These are phyloP conservation scores for Ogataea pilisensis DNA, from an alignment of 805 yeast species.

Conservation along the genomic window DNA sequence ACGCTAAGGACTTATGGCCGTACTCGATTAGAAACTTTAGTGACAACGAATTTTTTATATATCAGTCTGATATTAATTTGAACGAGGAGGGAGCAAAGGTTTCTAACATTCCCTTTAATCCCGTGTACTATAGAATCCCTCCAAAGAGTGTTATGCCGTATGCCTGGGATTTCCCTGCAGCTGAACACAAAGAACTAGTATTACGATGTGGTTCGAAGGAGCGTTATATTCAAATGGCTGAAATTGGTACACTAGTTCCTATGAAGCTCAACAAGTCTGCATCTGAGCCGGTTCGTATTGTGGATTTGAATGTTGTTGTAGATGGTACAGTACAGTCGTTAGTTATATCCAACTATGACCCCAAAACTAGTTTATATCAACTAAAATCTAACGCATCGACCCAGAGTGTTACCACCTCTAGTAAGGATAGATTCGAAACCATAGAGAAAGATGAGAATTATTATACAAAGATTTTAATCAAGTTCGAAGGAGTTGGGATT, in stretches of 20 bases:
- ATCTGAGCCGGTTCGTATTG: slow-evolving; percentile 42
- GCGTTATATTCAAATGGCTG: slow-evolving; percentile 80
- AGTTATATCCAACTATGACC: slow-evolving; percentile 78
- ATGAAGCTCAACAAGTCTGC: slow-evolving; percentile 61
- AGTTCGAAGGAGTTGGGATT: slow-evolving; percentile 81
- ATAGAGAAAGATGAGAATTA: slow-evolving; percentile 50
- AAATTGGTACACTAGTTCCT: slow-evolving; percentile 87
- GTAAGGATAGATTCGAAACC: slow-evolving; percentile 49
- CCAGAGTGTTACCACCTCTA: slow-evolving; percentile 23
- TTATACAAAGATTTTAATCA: slow-evolving; percentile 49
- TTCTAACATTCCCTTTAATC: slow-evolving; percentile 59
- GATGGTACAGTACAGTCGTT: slow-evolving; percentile 94
- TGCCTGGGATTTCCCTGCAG: slow-evolving; percentile 97
- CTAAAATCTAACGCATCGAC: slow-evolving; percentile 33
- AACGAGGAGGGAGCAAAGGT: slow-evolving; percentile 62
- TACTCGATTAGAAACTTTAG: slow-evolving; percentile 87
- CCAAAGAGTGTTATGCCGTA: slow-evolving; percentile 95
- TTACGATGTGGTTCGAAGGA: slow-evolving; percentile 69
- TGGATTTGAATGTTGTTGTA: slow-evolving; percentile 88
- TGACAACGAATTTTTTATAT: slow-evolving; percentile 78
- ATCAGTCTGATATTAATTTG: slow-evolving; percentile 74
- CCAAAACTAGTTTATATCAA: slow-evolving; percentile 71
- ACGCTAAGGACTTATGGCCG: slow-evolving; percentile 85
- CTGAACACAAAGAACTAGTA: slow-evolving; percentile 73
- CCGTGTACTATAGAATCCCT: slow-evolving; percentile 78